phyloP scores from a whole-genome alignment of 1,139 yeast species.

The Pichia sp. region DNA sequence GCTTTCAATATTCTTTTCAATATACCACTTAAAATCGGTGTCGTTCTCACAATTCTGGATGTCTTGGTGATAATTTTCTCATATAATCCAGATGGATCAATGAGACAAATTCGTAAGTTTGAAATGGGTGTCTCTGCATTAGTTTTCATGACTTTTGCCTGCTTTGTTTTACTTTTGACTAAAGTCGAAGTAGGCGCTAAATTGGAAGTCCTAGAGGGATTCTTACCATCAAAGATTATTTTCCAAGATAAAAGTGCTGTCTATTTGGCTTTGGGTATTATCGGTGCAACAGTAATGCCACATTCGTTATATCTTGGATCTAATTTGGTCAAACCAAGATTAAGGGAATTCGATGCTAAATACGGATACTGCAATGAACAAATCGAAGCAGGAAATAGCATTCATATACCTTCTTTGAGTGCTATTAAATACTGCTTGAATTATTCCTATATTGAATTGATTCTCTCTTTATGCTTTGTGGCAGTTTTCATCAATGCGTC shows the following conservation, averaged over 20 bases:
- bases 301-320: slow-evolving; percentile 71
- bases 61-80: slow-evolving; percentile 58
- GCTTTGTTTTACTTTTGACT: slow-evolving; percentile 55
- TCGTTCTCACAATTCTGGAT: slow-evolving; percentile 61
- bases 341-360: slow-evolving; percentile 60
- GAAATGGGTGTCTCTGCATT: slow-evolving; percentile 57
- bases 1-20: slow-evolving; percentile 61
- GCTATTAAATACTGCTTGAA: slow-evolving; percentile 60
- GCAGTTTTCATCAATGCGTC: slow-evolving; percentile 73
- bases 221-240: slow-evolving; percentile 40
- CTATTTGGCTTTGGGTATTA: slow-evolving; percentile 62
- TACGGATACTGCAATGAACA: slow-evolving; percentile 38
- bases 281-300: slow-evolving; percentile 83
- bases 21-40: slow-evolving; percentile 60
- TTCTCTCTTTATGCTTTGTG: slow-evolving; percentile 56
- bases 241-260: slow-evolving; percentile 36
- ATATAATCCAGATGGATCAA: slow-evolving; percentile 62
- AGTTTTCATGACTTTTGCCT: slow-evolving; percentile 56
- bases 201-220: slow-evolving; percentile 40
- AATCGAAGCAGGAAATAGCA: slow-evolving; percentile 3
- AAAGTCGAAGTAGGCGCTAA: slow-evolving; percentile 36
- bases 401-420: slow-evolving; percentile 54
- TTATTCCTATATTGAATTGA: slow-evolving; percentile 58
- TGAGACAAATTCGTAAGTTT: slow-evolving; percentile 57
- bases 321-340: slow-evolving; percentile 65